phyloP scores from a whole-genome alignment of 2,329 filamentous ascomycete species.

The Aphanoascus verrucosus region DNA sequence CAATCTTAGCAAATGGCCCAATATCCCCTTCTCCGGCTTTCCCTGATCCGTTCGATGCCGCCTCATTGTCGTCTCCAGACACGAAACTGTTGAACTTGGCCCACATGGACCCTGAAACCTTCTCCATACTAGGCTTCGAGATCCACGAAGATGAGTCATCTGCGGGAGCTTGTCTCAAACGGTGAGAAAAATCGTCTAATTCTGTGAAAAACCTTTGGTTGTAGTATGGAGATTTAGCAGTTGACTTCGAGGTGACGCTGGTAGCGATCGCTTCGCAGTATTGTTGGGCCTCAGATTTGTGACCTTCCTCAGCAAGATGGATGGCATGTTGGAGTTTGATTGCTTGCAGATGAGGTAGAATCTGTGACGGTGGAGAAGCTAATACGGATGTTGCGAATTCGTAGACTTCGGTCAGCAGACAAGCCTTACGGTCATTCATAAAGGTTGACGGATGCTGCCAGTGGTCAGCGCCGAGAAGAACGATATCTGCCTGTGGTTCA shows the following conservation, averaged over 20 bases:
- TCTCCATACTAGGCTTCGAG: slow-evolving; percentile 88
- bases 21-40: slow-evolving; percentile 49
- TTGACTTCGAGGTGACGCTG: slow-evolving; percentile 55
- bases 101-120: slow-evolving; percentile 82
- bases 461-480: slow-evolving; percentile 78
- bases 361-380: slow-evolving; percentile 44
- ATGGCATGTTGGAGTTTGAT: slow-evolving; percentile 89
- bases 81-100: slow-evolving; percentile 95
- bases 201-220: slow-evolving; percentile 61
- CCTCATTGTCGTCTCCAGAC: slow-evolving; percentile 72
- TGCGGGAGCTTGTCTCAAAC: slow-evolving; percentile 74
- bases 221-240: slow-evolving; percentile 82
- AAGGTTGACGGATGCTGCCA: slow-evolving; percentile 59
- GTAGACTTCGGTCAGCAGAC: slow-evolving; percentile 92
- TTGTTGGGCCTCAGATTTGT: slow-evolving; percentile 68
- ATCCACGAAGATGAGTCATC: slow-evolving; percentile 81
- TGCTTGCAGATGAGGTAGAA: slow-evolving; percentile 69
- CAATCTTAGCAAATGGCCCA: slow-evolving; percentile 73
- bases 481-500: slow-evolving; percentile 65
- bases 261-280: slow-evolving; percentile 79
- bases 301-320: slow-evolving; percentile 71
- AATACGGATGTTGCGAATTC: slow-evolving; percentile 77
- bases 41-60: slow-evolving; percentile 46
- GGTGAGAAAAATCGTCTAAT: slow-evolving; percentile 72
- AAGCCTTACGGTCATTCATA: slow-evolving; percentile 67